Evolutionary conservation across 768 basidiomycete genomes (phyloP).

Genomic region (Phlebiopsis gigantea): DNA sequence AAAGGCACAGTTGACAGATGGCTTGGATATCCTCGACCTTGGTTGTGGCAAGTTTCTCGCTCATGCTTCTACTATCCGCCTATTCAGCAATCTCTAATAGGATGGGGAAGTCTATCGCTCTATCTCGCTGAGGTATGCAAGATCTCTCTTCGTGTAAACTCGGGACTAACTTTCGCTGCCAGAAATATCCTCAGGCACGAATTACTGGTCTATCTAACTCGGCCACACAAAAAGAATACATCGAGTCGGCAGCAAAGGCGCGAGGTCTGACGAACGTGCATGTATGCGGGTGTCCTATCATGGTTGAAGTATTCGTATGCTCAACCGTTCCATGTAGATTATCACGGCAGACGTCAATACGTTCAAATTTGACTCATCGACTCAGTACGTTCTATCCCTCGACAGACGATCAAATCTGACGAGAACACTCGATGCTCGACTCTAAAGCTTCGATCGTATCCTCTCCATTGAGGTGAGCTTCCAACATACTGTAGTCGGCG

Average conservation of each 20-base stretch:
- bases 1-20: conserved; percentile 58
- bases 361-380: conserved; percentile 48
- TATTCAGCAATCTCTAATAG: conserved; percentile 26
- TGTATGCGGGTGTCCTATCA: conserved; percentile 24
- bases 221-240: conserved; percentile 58
- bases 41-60: conserved; percentile 49
- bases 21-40: conserved; percentile 58
- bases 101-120: conserved; percentile 69
- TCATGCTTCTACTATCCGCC: not conserved
- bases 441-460: conserved; percentile 72
- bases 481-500: not conserved
- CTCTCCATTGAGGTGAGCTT: conserved; percentile 56
- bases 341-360: conserved; percentile 67
- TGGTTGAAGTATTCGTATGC: too few species aligned
- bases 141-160: not conserved
- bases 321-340: conserved; percentile 31
- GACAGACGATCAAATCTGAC: too few species aligned
- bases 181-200: conserved; percentile 64
- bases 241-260: conserved; percentile 44
- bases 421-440: too few species aligned
- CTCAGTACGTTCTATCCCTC: conserved; percentile 29
- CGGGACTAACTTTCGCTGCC: not conserved
- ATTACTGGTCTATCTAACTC: conserved; percentile 68
- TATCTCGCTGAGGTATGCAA: conserved; percentile 51
- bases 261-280: conserved; percentile 50